Base-by-base conservation (phyloP, 352 stramenopile species). In the Phytophthora podocarpi region DNA sequence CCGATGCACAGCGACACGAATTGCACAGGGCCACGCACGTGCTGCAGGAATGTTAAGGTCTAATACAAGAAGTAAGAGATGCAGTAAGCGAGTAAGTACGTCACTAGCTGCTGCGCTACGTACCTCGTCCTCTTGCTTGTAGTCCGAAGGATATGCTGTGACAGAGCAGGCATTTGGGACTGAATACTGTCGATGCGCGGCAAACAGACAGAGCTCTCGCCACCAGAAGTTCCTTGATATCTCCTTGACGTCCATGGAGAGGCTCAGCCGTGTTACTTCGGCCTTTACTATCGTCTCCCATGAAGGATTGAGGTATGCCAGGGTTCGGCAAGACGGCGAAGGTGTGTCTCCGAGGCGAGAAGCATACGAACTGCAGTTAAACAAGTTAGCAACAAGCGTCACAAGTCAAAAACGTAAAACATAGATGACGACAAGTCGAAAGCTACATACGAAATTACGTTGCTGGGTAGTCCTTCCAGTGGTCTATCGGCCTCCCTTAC, bases 41-140 rank as follows among this genome's bases (percentile, higher is more conserved):
- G 67, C n/a, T 83, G 71, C 5, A 80, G 49, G 13, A 80, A 64
- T 15, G 67, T 76, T 45, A 80, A 65, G 4, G 27, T 21, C 63
- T 71, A 34, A n/a, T n/a, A n/a, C n/a, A n/a, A n/a, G n/a, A n/a
- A n/a, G n/a, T n/a, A n/a, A n/a, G n/a, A n/a, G n/a, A n/a, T n/a
- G n/a, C n/a, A n/a, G n/a, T n/a, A n/a, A n/a, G n/a, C n/a, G n/a
- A n/a, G n/a, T n/a, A n/a, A n/a, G n/a, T n/a, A n/a, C n/a, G n/a
- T n/a, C n/a, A n/a, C n/a, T n/a, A 36, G 18, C 11, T 26, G 3
- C 23, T 16, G 31, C 7, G 26, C 5, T 21, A 56, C 31, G 24
- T 36, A 84, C 72, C 54, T 81, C 75, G 21, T 84, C 69, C 34
- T 82, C 62, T 34, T 64, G 69, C 42, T 78, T 81, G 59, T 65